Base-by-base conservation (phyloP, 345 rosid species). In the Brassica nigra region DNA sequence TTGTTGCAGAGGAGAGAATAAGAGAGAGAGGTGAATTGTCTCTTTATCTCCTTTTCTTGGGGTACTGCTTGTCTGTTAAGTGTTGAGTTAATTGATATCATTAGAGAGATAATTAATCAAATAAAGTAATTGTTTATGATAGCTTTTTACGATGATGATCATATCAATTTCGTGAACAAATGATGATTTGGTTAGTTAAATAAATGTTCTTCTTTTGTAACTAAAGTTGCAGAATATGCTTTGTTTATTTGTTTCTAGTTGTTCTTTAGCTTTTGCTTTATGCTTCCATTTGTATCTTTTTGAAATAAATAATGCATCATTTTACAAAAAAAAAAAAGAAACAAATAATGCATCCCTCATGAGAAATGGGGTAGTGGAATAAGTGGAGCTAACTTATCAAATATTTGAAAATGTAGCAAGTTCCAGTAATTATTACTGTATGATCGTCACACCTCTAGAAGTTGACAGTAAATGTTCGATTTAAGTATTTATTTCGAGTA, bases 11-110 rank as follows among this genome's bases (percentile, higher is more conserved):
- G 42, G 52, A 62, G 14, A 67, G 72, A 28, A 62, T 2, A 12
- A 55, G 29, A 62, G 15, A 6, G 36, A 27, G 57, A 58, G 75
- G 20, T 49, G 31, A 76, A 81, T 81, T 23, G 55, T 44, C 64
- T 75, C 49, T 29, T 29, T 47, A 12, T 14, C 16, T 14, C 55
- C 16, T 47, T 47, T 4, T 47, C 55, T 47, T 47, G 55, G n/a
- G 55, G 55, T 47, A 20, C 7, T 47, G 6, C 16, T 47, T 47
- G 55, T 47, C 55, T 47, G 55, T 47, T 47, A 47, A 14, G 16
- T 47, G 55, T 12, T 39, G 39, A 12, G 31, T 30, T 77, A 8
- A 69, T 77, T 77, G 16, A 15, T 63, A 6, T 78, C 8, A 71
- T 63, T 62, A 33, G 9, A 61, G 34, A 27, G 4, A 33, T 70